These are phyloP conservation scores for Sporothrix schenckii DNA, from an alignment of 2,329 filamentous ascomycete species.

Conservation along the genomic window DNA sequence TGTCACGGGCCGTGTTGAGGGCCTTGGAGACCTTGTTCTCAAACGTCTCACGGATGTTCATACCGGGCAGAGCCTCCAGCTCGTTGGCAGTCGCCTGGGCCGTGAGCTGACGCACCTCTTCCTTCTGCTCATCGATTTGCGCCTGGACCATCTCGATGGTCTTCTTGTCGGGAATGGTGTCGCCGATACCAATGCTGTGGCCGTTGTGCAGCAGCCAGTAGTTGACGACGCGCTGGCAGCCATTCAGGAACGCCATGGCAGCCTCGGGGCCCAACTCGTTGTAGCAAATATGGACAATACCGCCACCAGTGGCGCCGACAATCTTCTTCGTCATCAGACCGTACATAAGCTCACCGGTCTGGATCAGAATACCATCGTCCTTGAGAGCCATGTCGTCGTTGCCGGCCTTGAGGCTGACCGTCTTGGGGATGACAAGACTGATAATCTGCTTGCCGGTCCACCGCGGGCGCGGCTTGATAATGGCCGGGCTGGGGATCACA, in stretches of 20 bases:
- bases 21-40: constrained; percentile 95
- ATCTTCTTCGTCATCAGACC: constrained; percentile 92
- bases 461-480: constrained; percentile 84
- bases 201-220: constrained; percentile 97
- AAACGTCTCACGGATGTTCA: constrained; percentile 98
- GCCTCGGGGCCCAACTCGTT: constrained; percentile 87
- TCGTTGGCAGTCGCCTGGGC: constrained; percentile 78
- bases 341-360: constrained; percentile 85
- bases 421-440: constrained; percentile 85
- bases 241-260: constrained; percentile 94
- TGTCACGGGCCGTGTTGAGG: constrained; percentile 93
- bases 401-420: constrained; percentile 74
- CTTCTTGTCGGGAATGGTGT: constrained; percentile 86
- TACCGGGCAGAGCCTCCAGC: constrained; percentile 91
- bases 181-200: constrained; percentile 97
- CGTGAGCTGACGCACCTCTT: constrained; percentile 75
- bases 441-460: constrained; percentile 99
- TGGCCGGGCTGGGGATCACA: constrained; percentile 88
- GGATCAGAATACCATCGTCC: constrained; percentile 80
- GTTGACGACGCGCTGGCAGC: constrained; percentile 89
- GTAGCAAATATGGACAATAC: constrained; percentile 93
- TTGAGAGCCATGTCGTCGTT: constrained; percentile 67
- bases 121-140: constrained; percentile 80
- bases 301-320: constrained; percentile 84
- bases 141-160: constrained; percentile 85